Percentiles rank a stretch among this genome's conserved stretches.
Evolutionary conservation across 2,329 filamentous ascomycete species (phyloP).

Genomic region (Calonectria pseudoturangicola): DNA sequence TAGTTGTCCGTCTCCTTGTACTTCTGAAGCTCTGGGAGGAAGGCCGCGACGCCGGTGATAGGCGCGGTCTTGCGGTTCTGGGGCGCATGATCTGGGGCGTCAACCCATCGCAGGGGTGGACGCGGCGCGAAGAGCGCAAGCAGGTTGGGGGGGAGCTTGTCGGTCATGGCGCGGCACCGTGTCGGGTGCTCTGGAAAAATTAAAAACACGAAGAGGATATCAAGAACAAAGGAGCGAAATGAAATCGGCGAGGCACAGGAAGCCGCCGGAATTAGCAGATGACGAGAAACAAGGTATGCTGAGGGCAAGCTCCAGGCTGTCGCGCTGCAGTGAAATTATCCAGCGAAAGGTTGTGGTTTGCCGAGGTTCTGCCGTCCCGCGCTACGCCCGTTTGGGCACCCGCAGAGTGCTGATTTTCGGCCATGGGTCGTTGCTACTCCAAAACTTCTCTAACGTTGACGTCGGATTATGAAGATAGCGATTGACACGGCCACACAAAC

Average conservation of each 20-base stretch:
- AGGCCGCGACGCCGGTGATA: conserved; percentile 84
- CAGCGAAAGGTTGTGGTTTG: conserved; percentile 38
- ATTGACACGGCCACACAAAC: conserved; percentile 59
- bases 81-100: conserved; percentile 86
- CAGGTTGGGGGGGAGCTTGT: conserved; percentile 94
- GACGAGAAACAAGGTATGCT: conserved; percentile 36
- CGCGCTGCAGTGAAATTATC: conserved; percentile 54
- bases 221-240: conserved; percentile 36
- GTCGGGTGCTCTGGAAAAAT: conserved; percentile 29
- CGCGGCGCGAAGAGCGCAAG: conserved; percentile 96
- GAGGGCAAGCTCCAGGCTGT: conserved; percentile 44
- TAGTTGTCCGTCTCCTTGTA: conserved; percentile 88
- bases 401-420: conserved; percentile 53
- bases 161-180: conserved; percentile 81
- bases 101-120: conserved; percentile 92
- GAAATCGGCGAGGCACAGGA: conserved; percentile 37
- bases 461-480: conserved; percentile 55
- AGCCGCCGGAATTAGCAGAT: conserved; percentile 38
- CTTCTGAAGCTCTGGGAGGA: conserved; percentile 81
- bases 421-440: conserved; percentile 38
- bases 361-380: conserved; percentile 48
- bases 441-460: conserved; percentile 46
- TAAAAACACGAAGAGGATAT: conserved; percentile 19
- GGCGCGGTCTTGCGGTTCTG: conserved; percentile 86
- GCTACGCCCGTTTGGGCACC: conserved; percentile 55